A percentile compares a stretch with the other conserved stretches of the same genome.
These are phyloP conservation scores for Malassezia nana DNA, from an alignment of 1,284 basidiomycete species.

Conservation along the genomic window DNA sequence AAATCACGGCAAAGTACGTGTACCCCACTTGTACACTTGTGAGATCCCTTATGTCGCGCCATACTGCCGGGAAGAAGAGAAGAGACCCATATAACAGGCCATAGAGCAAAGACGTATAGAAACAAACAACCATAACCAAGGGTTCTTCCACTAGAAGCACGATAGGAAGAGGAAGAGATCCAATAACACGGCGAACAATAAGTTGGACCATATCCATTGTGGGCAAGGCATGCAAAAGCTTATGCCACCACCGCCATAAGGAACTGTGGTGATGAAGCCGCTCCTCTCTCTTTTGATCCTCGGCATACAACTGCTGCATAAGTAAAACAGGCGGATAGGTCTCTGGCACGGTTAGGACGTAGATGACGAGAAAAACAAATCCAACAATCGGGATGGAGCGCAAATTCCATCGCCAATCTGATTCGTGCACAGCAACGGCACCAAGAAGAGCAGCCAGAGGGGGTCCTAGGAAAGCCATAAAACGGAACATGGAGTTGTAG, in stretches of 20 bases:
- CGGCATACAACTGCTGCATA: background rate
- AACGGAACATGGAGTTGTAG: conserved; percentile 18
- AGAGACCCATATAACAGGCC: conserved; percentile 22
- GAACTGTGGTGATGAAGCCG: background rate
- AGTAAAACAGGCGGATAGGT: conserved; percentile 6
- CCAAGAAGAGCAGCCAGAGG: conserved; percentile 15
- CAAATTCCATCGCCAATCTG: conserved; percentile 20
- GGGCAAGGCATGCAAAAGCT: background rate
- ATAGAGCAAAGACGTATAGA: conserved; percentile 21
- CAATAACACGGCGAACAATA: background rate
- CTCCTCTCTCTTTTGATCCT: background rate
- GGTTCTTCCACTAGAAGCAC: conserved; percentile 20
- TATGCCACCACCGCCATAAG: background rate
- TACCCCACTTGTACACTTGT: conserved; percentile 17
- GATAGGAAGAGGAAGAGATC: conserved; percentile 9
- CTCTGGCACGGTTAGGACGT: conserved; percentile 17
- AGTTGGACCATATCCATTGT: background rate
- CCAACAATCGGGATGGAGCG: conserved; percentile 13
- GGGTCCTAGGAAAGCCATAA: conserved; percentile 15
- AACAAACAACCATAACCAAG: conserved; percentile 17
- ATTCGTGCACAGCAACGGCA: conserved; percentile 10
- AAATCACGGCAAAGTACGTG: conserved; percentile 15
- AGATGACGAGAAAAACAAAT: conserved; percentile 7
- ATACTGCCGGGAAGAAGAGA: conserved; percentile 19
- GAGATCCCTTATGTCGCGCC: conserved; percentile 14